Evolutionary conservation across 352 stramenopile genomes (phyloP).

Genomic region (Globisporangium nagaii): DNA sequence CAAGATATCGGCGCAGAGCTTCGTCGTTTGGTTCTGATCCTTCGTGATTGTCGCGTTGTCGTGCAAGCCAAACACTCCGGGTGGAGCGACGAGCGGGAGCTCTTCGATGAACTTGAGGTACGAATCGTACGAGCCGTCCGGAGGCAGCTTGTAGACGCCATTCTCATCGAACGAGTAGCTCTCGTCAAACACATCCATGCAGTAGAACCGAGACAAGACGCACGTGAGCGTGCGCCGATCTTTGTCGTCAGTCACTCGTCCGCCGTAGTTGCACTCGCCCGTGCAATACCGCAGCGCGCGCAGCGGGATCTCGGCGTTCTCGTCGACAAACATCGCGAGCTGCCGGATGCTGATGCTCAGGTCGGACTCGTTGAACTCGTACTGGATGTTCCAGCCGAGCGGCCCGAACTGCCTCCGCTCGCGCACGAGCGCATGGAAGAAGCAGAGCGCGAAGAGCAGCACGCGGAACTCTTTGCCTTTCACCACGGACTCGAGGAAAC

Average conservation of each 20-base stretch:
- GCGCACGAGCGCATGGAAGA: constrained; percentile 91
- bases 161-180: constrained; percentile 65
- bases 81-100: constrained; percentile 82
- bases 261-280: constrained; percentile 83
- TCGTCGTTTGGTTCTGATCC: constrained; percentile 92
- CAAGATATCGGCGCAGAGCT: constrained; percentile 91
- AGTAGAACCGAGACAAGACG: constrained; percentile 73
- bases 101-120: constrained; percentile 83
- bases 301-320: constrained; percentile 83
- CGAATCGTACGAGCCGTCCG: constrained; percentile 65
- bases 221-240: constrained; percentile 73
- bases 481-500: constrained; percentile 82
- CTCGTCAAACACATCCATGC: constrained; percentile 52
- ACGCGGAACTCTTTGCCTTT: constrained; percentile 81
- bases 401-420: constrained; percentile 91
- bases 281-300: constrained; percentile 78
- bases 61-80: constrained; percentile 91
- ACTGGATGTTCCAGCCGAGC: constrained; percentile 95
- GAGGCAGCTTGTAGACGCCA: constrained; percentile 66
- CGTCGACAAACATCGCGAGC: constrained; percentile 90
- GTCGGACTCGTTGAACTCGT: constrained; percentile 95
- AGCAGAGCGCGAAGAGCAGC: constrained; percentile 88
- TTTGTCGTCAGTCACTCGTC: constrained; percentile 84
- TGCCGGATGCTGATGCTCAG: constrained; percentile 90
- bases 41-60: constrained; percentile 94